Evolutionary conservation across 202 grass and related monocot species (phyloP).

Genomic region (Carex arenaria): DNA sequence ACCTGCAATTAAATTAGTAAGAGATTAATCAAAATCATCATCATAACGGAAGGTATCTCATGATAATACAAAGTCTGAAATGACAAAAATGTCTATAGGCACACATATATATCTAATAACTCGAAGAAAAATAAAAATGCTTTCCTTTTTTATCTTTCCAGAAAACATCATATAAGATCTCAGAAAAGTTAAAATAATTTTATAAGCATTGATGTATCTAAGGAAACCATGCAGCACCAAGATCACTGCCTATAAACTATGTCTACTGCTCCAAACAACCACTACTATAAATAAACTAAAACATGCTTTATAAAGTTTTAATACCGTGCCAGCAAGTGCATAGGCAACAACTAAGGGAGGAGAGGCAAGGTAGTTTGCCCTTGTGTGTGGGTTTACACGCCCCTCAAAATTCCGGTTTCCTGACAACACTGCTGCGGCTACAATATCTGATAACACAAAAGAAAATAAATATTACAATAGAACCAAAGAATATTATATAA

Average conservation of each 20-base stretch:
- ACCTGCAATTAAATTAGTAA: constrained; percentile 56
- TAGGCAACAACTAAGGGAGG: constrained; percentile 95
- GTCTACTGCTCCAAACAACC: neutral
- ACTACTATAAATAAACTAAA: neutral
- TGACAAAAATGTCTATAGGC: neutral
- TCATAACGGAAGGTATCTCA: neutral
- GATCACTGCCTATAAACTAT: neutral
- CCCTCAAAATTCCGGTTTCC: constrained; percentile 99
- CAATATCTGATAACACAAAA: constrained; percentile 58
- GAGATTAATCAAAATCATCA: neutral
- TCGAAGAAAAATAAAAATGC: neutral
- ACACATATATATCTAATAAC: neutral
- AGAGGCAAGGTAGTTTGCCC: constrained; percentile 98
- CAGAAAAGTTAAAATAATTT: neutral
- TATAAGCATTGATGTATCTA: neutral
- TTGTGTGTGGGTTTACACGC: constrained; percentile 86
- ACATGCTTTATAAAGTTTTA: neutral
- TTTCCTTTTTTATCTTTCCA: neutral
- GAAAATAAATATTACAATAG: neutral
- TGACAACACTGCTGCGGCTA: constrained; percentile 88
- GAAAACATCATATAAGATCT: neutral
- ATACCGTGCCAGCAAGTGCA: constrained; percentile 96
- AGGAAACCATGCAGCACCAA: neutral
- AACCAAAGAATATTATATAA: neutral
- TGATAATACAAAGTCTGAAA: neutral